phyloP scores from a whole-genome alignment of 2,329 filamentous ascomycete species.

The Phyllosticta ampelicida region DNA sequence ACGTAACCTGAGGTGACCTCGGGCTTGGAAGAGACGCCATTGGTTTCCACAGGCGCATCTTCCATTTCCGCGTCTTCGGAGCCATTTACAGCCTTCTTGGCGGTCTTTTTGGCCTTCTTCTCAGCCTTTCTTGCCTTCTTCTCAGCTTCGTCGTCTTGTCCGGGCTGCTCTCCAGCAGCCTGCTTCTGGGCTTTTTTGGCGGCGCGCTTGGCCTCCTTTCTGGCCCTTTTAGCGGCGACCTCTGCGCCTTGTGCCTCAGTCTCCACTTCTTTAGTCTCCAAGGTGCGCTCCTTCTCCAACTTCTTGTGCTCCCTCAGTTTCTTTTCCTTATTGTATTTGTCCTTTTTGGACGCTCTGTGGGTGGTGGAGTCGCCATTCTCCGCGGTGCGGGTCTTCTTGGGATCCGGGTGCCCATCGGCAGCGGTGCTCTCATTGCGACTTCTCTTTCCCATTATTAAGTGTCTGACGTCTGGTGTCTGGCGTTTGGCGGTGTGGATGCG shows the following conservation, averaged over 20 bases:
- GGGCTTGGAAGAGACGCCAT: conserved; percentile 15
- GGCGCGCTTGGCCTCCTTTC: conserved; percentile 22
- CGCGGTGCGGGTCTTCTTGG: conserved; percentile 30
- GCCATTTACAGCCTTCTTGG: conserved; percentile 24
- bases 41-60: conserved; percentile 4
- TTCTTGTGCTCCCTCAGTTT: conserved; percentile 12
- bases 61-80: conserved; percentile 9
- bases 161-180: conserved; percentile 17
- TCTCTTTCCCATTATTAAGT: conserved; percentile 27
- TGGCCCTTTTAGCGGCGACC: conserved; percentile 18
- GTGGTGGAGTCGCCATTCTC: conserved; percentile 21
- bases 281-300: not conserved
- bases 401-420: conserved; percentile 18
- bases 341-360: conserved; percentile 15
- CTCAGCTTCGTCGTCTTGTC: conserved; percentile 18
- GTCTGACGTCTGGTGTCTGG: no score
- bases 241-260: conserved; percentile 19
- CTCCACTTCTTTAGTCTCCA: not conserved
- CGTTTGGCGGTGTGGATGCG: not conserved
- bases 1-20: conserved; percentile 39
- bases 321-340: conserved; percentile 10
- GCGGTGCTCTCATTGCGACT: conserved; percentile 22
- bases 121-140: conserved; percentile 11
- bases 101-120: conserved; percentile 13
- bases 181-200: not conserved